phyloP scores from a whole-genome alignment of 306 rosid species.

The Vigna reflexopilosa region DNA sequence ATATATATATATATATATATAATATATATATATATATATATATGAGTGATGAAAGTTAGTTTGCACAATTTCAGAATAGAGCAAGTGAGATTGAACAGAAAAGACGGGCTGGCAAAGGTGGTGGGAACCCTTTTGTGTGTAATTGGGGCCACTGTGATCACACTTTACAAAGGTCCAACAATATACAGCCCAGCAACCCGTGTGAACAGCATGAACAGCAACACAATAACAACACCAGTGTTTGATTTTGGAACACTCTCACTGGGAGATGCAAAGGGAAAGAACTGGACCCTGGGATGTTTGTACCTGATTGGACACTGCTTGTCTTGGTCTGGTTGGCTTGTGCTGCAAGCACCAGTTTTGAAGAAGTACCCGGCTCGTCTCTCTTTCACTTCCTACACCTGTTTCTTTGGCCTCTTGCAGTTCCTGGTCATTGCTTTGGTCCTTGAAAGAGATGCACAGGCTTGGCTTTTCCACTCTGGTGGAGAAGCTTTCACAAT shows the following conservation, averaged over 20 bases:
- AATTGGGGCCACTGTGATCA: conserved; percentile 88
- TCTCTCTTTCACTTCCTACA: conserved; percentile 92
- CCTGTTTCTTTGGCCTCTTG: conserved; percentile 90
- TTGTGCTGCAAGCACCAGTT: conserved; percentile 88
- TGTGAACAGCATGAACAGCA: conserved; percentile 38
- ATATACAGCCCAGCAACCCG: conserved; percentile 72
- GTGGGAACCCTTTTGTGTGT: conserved; percentile 83
- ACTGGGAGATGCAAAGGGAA: conserved; percentile 77
- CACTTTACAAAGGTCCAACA: conserved; percentile 89
- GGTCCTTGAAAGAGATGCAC: conserved; percentile 65
- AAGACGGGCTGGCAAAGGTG: conserved; percentile 82
- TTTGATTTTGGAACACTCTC: conserved; percentile 49
- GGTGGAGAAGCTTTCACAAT: conserved; percentile 87
- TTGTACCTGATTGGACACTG: conserved; percentile 88
- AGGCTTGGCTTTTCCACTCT: conserved; percentile 91
- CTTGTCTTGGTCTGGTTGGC: conserved; percentile 96
- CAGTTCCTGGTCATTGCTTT: conserved; percentile 81
- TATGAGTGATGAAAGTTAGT: neutral
- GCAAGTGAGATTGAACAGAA: conserved; percentile 74
- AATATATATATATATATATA: neutral
- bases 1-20: no score
- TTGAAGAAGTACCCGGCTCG: conserved; percentile 97
- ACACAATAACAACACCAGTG: neutral
- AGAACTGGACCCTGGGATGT: conserved; percentile 94
- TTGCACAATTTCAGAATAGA: conserved; percentile 64